Evolutionary conservation across 1,284 basidiomycete genomes (phyloP), one percentile per base, ranked within the genome.

Genomic region (Heliocybe sulcata): DNA sequence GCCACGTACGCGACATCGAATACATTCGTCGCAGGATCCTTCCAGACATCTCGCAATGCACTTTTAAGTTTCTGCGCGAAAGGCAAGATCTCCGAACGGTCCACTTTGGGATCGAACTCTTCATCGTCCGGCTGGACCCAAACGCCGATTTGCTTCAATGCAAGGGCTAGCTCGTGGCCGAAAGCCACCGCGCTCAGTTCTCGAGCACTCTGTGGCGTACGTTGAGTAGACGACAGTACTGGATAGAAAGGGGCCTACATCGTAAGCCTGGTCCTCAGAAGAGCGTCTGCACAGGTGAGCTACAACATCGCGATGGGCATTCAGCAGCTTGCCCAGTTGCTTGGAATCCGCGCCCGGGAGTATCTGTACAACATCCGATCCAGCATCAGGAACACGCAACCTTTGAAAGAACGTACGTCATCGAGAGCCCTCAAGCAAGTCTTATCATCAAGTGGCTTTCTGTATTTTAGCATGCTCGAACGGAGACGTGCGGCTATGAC

Each of bases 401-500:
- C 14, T 56, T 67, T 56, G 4, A 27, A 57, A 45, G 10, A 38
- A 66, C 3, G 35, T 54, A 85, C 90, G 72, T 93, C 90, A 47
- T 92, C 88, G 23, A 94, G 65, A 1, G 87, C 76, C 56, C 77
- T 76, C 54, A 86, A 61, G 45, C 59, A 59, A 54, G 23, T 49
- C 14, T 71, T 57, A 12, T 47, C 48, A 26, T 54, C 52, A 45
- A 33, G 26, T 23, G 59, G 56, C 23, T 49, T 54, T n/a, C 76
- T 74, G 48, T 80, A 76, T 58, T 81, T 87, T 45, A 87, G 64
- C 49, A 70, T 68, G 23, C 80, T 82, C 0, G 79, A 74, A 23
- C 91, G 81, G 38, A 98, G 76, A 45, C 83, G 82, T 1, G 94
- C 88, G 19, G 90, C 94, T 55, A 98, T 91, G n/a, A 88, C 77